A percentile compares a stretch with the other conserved stretches of the same genome.
Conservation (phyloP, 129 eudicot genomes). For the Centaurea solstitialis region DNA sequence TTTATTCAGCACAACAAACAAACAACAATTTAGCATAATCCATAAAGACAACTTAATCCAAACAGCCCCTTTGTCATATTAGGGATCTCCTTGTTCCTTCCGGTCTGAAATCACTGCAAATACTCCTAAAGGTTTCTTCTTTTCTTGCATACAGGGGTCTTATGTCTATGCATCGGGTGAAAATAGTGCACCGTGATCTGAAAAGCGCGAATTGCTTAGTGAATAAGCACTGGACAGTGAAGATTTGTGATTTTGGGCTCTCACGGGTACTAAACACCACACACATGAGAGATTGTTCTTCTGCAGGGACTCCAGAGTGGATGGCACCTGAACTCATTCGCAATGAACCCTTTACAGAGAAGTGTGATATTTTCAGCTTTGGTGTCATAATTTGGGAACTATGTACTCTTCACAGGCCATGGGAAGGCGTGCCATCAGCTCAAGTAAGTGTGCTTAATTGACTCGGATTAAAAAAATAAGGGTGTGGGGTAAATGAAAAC, state of each 20-base stretch:
- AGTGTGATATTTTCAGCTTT: conserved; percentile 91
- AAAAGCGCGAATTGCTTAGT: conserved; percentile 94
- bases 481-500: too few relatives aligned
- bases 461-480: background rate
- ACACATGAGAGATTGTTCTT: conserved; percentile 62
- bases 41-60: background rate
- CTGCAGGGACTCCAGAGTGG: conserved; percentile 99
- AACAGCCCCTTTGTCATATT: background rate
- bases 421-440: conserved; percentile 88
- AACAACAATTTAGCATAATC: too few relatives aligned
- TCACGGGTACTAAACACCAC: conserved; percentile 57
- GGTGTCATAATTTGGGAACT: conserved; percentile 97
- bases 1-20: too few relatives aligned
- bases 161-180: conserved; percentile 89
- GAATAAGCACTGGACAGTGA: conserved; percentile 81
- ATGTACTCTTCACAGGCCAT: conserved; percentile 81
- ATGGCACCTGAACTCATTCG: conserved; percentile 99
- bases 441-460: conserved; percentile 44
- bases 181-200: conserved; percentile 83
- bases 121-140: conserved; percentile 15
- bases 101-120: background rate
- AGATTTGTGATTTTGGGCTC: conserved; percentile 96
- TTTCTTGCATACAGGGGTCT: conserved; percentile 60
- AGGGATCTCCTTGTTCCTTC: background rate
- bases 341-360: conserved; percentile 87